A percentile compares a stretch with the other conserved stretches of the same genome.
Conservation (phyloP, 225 moss, liverwort and hornwort genomes). For the Straminergon stramineum region DNA sequence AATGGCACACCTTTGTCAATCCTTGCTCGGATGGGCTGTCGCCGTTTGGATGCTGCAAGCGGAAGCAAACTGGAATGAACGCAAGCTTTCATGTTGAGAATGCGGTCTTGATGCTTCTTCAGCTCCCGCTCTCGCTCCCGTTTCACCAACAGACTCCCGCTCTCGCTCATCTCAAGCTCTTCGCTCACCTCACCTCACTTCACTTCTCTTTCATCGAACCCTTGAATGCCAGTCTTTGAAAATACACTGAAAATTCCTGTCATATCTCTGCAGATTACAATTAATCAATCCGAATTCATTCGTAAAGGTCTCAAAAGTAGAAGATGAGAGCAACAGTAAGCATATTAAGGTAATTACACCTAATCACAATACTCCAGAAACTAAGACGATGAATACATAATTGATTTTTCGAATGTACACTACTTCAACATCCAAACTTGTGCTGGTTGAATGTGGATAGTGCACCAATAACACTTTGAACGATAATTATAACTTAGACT, state of each 20-base stretch:
- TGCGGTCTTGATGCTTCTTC: constrained; percentile 22
- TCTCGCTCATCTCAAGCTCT: background rate
- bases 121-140: constrained; percentile 13
- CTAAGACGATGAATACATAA: background rate
- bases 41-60: background rate
- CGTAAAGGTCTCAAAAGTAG: background rate
- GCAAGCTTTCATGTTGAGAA: constrained; percentile 21
- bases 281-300: background rate
- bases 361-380: background rate
- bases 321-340: background rate
- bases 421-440: background rate
- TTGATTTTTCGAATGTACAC: background rate
- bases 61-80: background rate
- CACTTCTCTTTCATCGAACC: too few species aligned
- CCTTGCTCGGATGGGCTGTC: background rate
- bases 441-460: background rate
- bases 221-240: background rate
- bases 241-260: background rate
- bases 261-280: background rate
- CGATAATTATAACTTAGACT: too few species aligned
- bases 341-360: too few species aligned
- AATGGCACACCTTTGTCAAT: constrained; percentile 1
- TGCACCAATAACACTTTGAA: too few species aligned
- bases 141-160: background rate
- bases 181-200: background rate